Conservation (phyloP, 345 rosid species). For the Iberis pinnata region DNA sequence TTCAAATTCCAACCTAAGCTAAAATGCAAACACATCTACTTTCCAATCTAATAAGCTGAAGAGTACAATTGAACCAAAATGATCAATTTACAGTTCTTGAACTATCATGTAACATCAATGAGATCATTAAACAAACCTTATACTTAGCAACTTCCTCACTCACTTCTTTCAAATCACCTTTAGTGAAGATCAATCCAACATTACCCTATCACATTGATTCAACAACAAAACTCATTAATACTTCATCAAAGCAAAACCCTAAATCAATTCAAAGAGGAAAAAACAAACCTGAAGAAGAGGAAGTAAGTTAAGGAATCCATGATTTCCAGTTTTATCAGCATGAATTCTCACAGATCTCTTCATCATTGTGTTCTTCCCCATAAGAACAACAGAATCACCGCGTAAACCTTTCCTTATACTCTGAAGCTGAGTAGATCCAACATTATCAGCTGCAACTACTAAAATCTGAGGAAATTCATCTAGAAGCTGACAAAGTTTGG, state of each 20-base stretch:
- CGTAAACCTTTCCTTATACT: constrained; percentile 73
- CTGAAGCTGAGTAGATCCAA: constrained; percentile 91
- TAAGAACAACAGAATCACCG: constrained; percentile 75
- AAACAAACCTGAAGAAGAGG: constrained; percentile 74
- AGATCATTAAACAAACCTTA: constrained; percentile 36
- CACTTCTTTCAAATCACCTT: constrained; percentile 73
- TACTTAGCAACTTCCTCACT: constrained; percentile 65
- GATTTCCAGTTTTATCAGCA: constrained; percentile 66
- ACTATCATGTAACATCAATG: background rate
- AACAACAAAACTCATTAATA: background rate
- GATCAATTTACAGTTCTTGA: background rate
- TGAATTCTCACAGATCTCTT: constrained; percentile 75
- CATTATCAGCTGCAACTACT: constrained; percentile 76
- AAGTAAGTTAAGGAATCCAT: constrained; percentile 46
- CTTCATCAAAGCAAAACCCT: background rate
- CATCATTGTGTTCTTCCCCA: constrained; percentile 99
- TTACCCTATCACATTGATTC: constrained; percentile 43
- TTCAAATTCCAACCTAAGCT: too few species aligned
- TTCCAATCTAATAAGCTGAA: too few species aligned
- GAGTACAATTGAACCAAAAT: too few species aligned
- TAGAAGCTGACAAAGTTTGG: constrained; percentile 66
- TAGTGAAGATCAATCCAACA: constrained; percentile 68
- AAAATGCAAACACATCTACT: too few species aligned
- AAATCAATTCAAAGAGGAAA: background rate
- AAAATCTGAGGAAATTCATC: constrained; percentile 78